These are phyloP conservation scores for Trichoderma arundinaceum DNA, from an alignment of 2,329 filamentous ascomycete species.

Conservation along the genomic window DNA sequence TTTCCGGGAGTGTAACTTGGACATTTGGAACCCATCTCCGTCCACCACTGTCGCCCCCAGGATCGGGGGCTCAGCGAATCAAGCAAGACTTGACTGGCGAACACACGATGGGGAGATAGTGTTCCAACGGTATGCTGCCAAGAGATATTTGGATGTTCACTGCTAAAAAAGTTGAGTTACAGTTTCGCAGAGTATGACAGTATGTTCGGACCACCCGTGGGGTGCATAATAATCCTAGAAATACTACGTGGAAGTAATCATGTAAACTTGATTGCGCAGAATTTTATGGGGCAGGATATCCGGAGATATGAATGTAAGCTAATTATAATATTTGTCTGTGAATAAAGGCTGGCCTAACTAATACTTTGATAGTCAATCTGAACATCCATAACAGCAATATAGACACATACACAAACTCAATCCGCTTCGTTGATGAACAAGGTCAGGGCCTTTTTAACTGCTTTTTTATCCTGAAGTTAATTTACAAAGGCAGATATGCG, in stretches of 20 bases:
- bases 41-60: not conserved
- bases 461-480: no score
- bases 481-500: not conserved
- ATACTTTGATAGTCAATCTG: no score
- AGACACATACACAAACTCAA: no score
- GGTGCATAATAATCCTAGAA: not conserved
- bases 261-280: not conserved
- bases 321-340: not conserved
- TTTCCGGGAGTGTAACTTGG: not conserved
- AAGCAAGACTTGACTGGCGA: not conserved
- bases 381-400: no score
- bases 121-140: not conserved
- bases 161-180: not conserved
- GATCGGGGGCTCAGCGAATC: not conserved
- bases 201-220: not conserved
- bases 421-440: no score
- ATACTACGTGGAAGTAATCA: not conserved
- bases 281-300: not conserved
- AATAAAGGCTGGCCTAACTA: no score
- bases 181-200: not conserved
- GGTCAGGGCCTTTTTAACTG: no score
- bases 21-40: not conserved
- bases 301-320: not conserved
- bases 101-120: not conserved
- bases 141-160: fast-evolving